Percentiles rank a stretch among this genome's conserved stretches.
These are phyloP conservation scores for Camillea tinctor DNA, from an alignment of 2,329 filamentous ascomycete genomes.

Conservation along the genomic window DNA sequence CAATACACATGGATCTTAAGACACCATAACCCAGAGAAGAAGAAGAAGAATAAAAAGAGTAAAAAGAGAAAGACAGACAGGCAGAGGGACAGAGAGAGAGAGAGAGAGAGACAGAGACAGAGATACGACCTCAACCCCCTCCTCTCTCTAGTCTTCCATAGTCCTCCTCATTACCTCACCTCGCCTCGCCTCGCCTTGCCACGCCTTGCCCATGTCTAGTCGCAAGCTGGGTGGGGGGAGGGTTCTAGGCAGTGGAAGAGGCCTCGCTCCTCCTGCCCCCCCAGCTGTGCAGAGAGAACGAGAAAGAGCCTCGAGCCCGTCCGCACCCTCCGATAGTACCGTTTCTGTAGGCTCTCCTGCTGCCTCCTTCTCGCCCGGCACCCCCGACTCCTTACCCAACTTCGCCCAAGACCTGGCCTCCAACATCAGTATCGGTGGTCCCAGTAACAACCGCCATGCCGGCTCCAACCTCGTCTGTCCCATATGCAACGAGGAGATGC, in stretches of 20 bases:
- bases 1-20: no score
- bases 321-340: conserved; percentile 66
- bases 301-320: conserved; percentile 47
- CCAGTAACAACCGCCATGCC: conserved; percentile 54
- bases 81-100: no score
- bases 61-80: no score
- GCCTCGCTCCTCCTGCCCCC: conserved; percentile 64
- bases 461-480: conserved; percentile 79
- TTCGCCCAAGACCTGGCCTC: conserved; percentile 77
- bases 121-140: no score
- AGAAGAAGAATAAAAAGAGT: no score
- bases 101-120: no score
- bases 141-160: neutral
- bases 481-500: conserved; percentile 98
- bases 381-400: conserved; percentile 62
- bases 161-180: no score
- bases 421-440: conserved; percentile 67
- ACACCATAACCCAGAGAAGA: no score
- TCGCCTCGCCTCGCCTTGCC: neutral
- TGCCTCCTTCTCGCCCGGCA: conserved; percentile 39
- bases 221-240: conserved; percentile 90
- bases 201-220: conserved; percentile 62
- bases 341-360: conserved; percentile 72
- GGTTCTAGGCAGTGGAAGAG: conserved; percentile 82
- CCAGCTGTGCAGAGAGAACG: conserved; percentile 39